Conservation (phyloP, 495 filamentous ascomycete genomes). For the Rusavskia elegans region DNA sequence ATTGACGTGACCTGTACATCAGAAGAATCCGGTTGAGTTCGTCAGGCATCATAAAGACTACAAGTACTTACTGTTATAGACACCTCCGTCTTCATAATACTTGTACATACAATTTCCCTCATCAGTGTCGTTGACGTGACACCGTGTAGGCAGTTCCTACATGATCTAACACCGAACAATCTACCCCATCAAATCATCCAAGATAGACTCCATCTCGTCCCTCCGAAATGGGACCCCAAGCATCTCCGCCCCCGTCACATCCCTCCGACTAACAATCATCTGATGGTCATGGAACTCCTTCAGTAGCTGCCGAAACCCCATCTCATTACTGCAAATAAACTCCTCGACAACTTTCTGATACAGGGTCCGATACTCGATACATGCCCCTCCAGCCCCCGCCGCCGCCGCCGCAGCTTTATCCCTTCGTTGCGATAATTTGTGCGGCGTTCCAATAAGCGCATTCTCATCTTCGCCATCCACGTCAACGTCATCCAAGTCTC, state of each 20-base stretch:
- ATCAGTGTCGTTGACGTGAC: too few species aligned
- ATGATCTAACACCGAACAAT: not conserved
- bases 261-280: slow-evolving; percentile 80
- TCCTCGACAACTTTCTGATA: slow-evolving; percentile 94
- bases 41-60: too few species aligned
- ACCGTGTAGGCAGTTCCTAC: too few species aligned
- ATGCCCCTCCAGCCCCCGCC: slow-evolving; percentile 26
- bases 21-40: not conserved
- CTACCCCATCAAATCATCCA: slow-evolving; percentile 59
- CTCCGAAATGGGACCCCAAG: slow-evolving; percentile 71
- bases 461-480: slow-evolving; percentile 23
- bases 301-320: slow-evolving; percentile 80
- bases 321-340: slow-evolving; percentile 91
- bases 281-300: slow-evolving; percentile 98
- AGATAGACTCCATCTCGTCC: slow-evolving; percentile 75
- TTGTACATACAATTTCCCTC: too few species aligned
- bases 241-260: slow-evolving; percentile 68
- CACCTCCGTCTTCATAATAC: too few species aligned
- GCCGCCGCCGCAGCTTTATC: slow-evolving; percentile 13
- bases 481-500: slow-evolving; percentile 5
- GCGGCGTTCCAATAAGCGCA: slow-evolving; percentile 31
- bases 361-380: slow-evolving; percentile 70
- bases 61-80: too few species aligned
- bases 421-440: slow-evolving; percentile 14
- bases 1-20: not conserved